Conservation (phyloP, 192 early-diverging fungal species). For the Podila clonocystis region DNA sequence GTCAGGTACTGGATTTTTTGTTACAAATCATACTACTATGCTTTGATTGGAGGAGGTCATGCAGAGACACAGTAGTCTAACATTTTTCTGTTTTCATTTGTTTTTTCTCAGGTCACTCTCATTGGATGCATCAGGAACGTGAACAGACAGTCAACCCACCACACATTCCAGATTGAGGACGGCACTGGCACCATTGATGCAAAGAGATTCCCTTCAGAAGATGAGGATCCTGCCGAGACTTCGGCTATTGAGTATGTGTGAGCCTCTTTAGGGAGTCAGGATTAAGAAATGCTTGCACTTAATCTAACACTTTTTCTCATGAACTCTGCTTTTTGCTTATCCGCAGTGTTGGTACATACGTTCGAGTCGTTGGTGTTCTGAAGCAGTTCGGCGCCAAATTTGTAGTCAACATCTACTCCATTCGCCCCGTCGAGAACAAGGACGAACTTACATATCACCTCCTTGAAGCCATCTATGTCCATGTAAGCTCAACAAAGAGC, state of each 20-base stretch:
- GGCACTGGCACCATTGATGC: conserved; percentile 83
- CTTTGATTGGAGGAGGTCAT: not conserved
- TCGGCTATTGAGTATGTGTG: conserved; percentile 17
- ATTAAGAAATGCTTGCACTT: not conserved
- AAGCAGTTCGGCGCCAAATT: conserved; percentile 69
- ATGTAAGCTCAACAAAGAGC: conserved; percentile 64
- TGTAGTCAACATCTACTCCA: conserved; percentile 60
- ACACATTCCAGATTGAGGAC: conserved; percentile 82
- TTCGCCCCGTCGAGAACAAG: conserved; percentile 71
- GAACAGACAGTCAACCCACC: conserved; percentile 62
- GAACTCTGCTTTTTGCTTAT: not conserved
- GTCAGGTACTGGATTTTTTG: conserved; percentile 54
- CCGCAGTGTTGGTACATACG: conserved; percentile 69
- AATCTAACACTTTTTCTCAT: not conserved
- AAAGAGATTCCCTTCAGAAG: conserved; percentile 65
- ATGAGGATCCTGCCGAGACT: conserved; percentile 37
- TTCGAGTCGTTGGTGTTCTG: conserved; percentile 77
- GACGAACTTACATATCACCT: conserved; percentile 86
- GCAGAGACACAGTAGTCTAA: not conserved
- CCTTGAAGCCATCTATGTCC: conserved; percentile 72
- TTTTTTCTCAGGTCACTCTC: conserved; percentile 66
- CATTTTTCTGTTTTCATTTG: not conserved
- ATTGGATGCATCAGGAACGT: conserved; percentile 75
- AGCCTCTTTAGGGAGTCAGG: no score
- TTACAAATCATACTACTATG: no score